A percentile compares a stretch with the other conserved stretches of the same genome.
Conservation (phyloP, 768 basidiomycete species). For the Mycena albidolilacea region DNA sequence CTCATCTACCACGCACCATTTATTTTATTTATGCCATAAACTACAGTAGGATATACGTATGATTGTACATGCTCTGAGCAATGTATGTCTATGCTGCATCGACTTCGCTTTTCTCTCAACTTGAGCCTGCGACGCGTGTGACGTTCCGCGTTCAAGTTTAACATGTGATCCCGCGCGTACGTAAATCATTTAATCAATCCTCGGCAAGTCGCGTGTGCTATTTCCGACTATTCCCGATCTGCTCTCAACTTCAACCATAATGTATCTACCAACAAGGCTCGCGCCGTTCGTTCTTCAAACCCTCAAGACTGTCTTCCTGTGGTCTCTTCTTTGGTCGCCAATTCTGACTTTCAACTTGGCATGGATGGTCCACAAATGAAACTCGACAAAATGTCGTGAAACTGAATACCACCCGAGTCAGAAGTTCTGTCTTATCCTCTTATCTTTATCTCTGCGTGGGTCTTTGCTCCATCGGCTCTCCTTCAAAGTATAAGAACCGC, state of each 20-base stretch:
- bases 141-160: background rate
- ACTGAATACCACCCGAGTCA: background rate
- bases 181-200: background rate
- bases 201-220: no score
- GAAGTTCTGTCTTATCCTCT: background rate
- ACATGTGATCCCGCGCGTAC: conserved; percentile 16
- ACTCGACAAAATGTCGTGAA: background rate
- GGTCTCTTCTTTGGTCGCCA: background rate
- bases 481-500: conserved; percentile 14
- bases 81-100: conserved; percentile 17
- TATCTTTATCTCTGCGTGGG: conserved; percentile 28
- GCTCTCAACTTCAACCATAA: no score
- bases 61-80: conserved; percentile 17
- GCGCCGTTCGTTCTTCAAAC: no score
- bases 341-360: background rate
- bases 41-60: conserved; percentile 4
- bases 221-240: no score
- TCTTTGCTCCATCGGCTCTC: conserved; percentile 23
- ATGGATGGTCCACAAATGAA: background rate
- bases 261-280: no score
- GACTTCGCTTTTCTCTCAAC: background rate
- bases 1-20: conserved; percentile 18
- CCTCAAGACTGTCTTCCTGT: background rate
- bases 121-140: background rate
- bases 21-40: conserved; percentile 24